Conservation (phyloP, 2,329 filamentous ascomycete species). For the Trichoderma sp. region DNA sequence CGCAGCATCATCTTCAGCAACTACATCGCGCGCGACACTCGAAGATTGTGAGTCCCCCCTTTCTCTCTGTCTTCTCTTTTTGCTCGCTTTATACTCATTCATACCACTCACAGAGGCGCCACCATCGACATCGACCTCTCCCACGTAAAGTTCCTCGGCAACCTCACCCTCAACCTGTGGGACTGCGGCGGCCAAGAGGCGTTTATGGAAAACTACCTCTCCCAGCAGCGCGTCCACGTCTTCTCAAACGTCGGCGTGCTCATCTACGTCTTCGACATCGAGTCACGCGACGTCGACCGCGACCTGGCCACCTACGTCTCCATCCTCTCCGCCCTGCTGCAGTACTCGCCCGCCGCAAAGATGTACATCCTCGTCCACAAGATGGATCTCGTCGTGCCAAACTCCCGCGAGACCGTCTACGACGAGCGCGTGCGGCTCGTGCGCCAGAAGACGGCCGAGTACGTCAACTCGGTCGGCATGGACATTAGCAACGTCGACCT, state of each 20-base stretch:
- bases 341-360: conserved; percentile 78
- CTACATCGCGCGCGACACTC: conserved; percentile 94
- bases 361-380: conserved; percentile 98
- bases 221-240: conserved; percentile 91
- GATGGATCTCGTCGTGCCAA: conserved; percentile 89
- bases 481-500: conserved; percentile 58
- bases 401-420: conserved; percentile 78
- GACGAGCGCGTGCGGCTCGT: conserved; percentile 80
- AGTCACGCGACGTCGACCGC: conserved; percentile 89
- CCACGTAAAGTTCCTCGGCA: conserved; percentile 98
- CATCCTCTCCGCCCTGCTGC: conserved; percentile 83
- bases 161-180: conserved; percentile 96
- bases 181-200: conserved; percentile 98
- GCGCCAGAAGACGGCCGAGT: conserved; percentile 67
- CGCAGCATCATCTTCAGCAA: conserved; percentile 98
- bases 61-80: not conserved
- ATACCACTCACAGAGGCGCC: conserved; percentile 60
- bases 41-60: conserved; percentile 62
- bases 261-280: conserved; percentile 99
- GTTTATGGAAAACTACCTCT: conserved; percentile 98
- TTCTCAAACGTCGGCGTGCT: conserved; percentile 95
- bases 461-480: conserved; percentile 43
- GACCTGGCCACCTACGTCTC: conserved; percentile 91
- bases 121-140: conserved; percentile 99
- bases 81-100: not conserved